Evolutionary conservation across 2,329 filamentous ascomycete genomes (phyloP).

Genomic region (Aureobasidium pullulans): DNA sequence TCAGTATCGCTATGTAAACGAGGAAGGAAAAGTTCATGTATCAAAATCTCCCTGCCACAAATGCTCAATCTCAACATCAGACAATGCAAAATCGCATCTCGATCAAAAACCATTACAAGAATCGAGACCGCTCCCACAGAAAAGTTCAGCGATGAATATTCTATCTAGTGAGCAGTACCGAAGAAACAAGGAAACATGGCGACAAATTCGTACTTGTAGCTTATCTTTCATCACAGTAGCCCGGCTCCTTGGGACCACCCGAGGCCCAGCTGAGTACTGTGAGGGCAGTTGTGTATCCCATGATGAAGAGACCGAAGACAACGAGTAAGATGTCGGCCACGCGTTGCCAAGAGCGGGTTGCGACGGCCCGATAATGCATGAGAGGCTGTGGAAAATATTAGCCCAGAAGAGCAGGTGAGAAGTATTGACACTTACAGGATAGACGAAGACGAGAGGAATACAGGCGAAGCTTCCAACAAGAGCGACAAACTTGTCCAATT

Average conservation of each 20-base stretch:
- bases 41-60: no score
- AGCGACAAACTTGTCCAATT: slow-evolving; percentile 95
- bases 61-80: no score
- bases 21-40: no score
- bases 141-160: no score
- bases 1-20: no score
- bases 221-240: slow-evolving; percentile 51
- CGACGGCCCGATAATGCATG: slow-evolving; percentile 78
- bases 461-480: slow-evolving; percentile 96
- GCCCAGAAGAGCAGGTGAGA: background rate
- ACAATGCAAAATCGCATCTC: no score
- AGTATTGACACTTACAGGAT: slow-evolving; percentile 65
- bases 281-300: slow-evolving; percentile 83
- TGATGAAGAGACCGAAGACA: slow-evolving; percentile 75
- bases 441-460: slow-evolving; percentile 93
- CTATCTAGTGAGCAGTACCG: no score
- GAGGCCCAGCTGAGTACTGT: slow-evolving; percentile 80
- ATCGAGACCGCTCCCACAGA: no score
- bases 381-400: slow-evolving; percentile 56
- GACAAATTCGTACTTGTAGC: background rate
- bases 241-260: slow-evolving; percentile 42
- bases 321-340: slow-evolving; percentile 67
- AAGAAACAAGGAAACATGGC: no score
- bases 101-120: no score
- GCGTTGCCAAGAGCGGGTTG: slow-evolving; percentile 60